phyloP scores from a whole-genome alignment of 805 yeast species.

The Cyberlindnera petersonii region DNA sequence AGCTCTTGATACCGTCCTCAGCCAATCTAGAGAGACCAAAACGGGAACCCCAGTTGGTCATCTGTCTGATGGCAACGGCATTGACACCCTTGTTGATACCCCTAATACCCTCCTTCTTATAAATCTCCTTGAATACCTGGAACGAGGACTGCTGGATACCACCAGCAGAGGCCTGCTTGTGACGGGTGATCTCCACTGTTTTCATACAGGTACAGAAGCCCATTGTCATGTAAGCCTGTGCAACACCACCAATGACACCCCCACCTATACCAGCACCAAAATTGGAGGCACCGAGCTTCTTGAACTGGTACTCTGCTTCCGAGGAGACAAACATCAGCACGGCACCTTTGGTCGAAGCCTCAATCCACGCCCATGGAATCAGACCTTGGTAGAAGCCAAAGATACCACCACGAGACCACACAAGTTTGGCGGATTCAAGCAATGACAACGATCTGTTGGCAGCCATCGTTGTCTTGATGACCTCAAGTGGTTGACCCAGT shows the following conservation, averaged over 20 bases:
- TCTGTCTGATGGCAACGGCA: slow-evolving; percentile 98
- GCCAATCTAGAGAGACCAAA: slow-evolving; percentile 91
- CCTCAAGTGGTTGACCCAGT: slow-evolving; percentile 96
- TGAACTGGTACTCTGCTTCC: slow-evolving; percentile 81
- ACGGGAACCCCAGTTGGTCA: slow-evolving; percentile 99
- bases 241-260: slow-evolving; percentile 94
- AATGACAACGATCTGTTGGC: slow-evolving; percentile 79
- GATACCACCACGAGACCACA: slow-evolving; percentile 92
- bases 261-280: slow-evolving; percentile 91
- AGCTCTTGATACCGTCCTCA: slow-evolving; percentile 71
- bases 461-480: slow-evolving; percentile 95
- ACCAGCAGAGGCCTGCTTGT: slow-evolving; percentile 72
- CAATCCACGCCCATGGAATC: slow-evolving; percentile 99
- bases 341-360: slow-evolving; percentile 98
- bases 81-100: slow-evolving; percentile 98
- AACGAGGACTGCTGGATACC: slow-evolving; percentile 70
- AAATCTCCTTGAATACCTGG: slow-evolving; percentile 83
- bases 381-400: slow-evolving; percentile 94
- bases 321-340: slow-evolving; percentile 88
- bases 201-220: slow-evolving; percentile 99
- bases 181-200: slow-evolving; percentile 94
- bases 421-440: slow-evolving; percentile 61
- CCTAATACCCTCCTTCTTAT: slow-evolving; percentile 77
- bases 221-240: slow-evolving; percentile 94
- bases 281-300: slow-evolving; percentile 61